Percentiles rank a stretch among this genome's conserved stretches.
These are phyloP conservation scores for Xylariaceae sp. DNA, from an alignment of 2,329 filamentous ascomycete genomes.

Conservation along the genomic window DNA sequence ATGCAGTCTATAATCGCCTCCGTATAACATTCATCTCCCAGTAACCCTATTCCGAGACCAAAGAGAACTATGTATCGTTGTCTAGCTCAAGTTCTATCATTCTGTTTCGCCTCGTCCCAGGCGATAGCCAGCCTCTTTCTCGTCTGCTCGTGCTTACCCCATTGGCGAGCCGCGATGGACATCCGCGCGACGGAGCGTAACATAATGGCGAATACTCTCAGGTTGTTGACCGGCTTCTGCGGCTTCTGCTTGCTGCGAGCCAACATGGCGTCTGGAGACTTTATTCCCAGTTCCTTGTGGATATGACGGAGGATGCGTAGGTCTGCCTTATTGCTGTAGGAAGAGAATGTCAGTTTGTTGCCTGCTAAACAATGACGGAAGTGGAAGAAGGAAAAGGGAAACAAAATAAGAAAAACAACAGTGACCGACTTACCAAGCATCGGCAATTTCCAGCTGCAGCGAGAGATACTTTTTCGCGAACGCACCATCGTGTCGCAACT, in stretches of 20 bases:
- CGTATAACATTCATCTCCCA: too few relatives aligned
- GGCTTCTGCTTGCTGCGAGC: slow-evolving; percentile 25
- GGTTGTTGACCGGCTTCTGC: slow-evolving; percentile 20
- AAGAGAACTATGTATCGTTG: too few relatives aligned
- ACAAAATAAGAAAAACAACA: slow-evolving; percentile 5
- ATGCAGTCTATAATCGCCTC: too few relatives aligned
- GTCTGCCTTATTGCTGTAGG: slow-evolving; percentile 83
- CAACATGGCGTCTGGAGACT: slow-evolving; percentile 26
- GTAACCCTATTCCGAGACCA: too few relatives aligned
- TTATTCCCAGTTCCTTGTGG: slow-evolving; percentile 53
- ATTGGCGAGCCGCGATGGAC: slow-evolving; percentile 42
- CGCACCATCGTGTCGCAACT: slow-evolving; percentile 73
- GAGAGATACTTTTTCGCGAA: slow-evolving; percentile 84
- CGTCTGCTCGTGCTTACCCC: slow-evolving; percentile 48
- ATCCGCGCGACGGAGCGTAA: slow-evolving; percentile 51
- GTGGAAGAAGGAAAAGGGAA: slow-evolving; percentile 3
- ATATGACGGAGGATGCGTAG: slow-evolving; percentile 81
- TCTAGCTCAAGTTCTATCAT: neutral
- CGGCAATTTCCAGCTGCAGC: slow-evolving; percentile 75
- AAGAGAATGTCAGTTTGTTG: slow-evolving; percentile 21
- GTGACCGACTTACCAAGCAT: slow-evolving; percentile 71
- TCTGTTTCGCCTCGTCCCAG: slow-evolving; percentile 29
- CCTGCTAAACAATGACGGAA: slow-evolving; percentile 2
- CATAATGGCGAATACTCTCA: slow-evolving; percentile 42
- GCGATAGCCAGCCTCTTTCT: slow-evolving; percentile 45